Base-by-base conservation (phyloP, 306 rosid genomes). In the Acacia acuminata region DNA sequence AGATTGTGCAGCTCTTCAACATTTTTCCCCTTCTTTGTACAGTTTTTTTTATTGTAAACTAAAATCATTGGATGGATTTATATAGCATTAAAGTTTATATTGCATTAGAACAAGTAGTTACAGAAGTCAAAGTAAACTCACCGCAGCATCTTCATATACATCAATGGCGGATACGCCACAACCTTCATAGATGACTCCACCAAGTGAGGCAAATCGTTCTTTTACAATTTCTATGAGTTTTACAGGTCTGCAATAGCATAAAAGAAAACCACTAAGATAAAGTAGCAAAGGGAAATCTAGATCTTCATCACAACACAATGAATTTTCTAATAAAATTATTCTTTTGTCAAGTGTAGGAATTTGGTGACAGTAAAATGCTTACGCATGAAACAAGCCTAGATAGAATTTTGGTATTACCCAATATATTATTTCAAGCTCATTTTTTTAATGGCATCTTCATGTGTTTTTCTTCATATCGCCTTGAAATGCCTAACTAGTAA, bases 141-240 rank as follows among this genome's bases (percentile, higher is more conserved):
- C 97, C 12, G 92, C 97, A 73, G 92, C 92, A 80, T 95, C 97
- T 17, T 95, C 96, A 53, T 89, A 96, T 55, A 93, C 68, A 75
- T 79, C 71, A 60, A 96, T 89, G 87, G 82, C 20, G 60, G 94
- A 90, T 82, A 93, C 89, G 38, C 88, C 77, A 79, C 67, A 86
- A 19, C 94, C 94, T 77, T 96, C 98, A 58, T 90, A 84, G 85
- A 93, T 63, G 85, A 88, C 91, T 82, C 99, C 99, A 10, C 99
- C 97, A 10, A 92, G 91, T 64, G 94, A 85, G 82, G 88, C 58
- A 80, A 96, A 93, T 56, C 98, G 97, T 66, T 82, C 77, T 93
- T 96, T 96, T 70, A 93, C 87, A 69, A 92, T 88, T 85, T 93
- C 97, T 84, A 92, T 81, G 58, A 93, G 97, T 89, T 88, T 92